These are phyloP conservation scores for Chytridiales sp. DNA, from an alignment of 371 early-diverging fungal genomes.

Conservation along the genomic window DNA sequence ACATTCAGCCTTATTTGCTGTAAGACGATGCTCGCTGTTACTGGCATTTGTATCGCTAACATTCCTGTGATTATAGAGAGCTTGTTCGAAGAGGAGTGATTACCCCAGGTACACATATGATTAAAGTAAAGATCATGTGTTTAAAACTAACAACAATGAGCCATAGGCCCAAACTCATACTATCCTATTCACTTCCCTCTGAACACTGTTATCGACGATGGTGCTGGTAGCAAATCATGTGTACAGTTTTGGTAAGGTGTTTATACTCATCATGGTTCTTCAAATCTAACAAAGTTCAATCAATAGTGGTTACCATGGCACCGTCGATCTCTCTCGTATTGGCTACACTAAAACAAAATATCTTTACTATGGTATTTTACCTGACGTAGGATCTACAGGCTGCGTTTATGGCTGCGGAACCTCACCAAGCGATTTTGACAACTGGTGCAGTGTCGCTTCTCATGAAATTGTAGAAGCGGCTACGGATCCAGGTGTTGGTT, in stretches of 20 bases:
- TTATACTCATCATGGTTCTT: too few species aligned
- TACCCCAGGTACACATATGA: too few species aligned
- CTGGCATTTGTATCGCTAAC: too few species aligned
- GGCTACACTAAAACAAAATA: conserved; percentile 8
- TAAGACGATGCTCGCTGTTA: too few species aligned
- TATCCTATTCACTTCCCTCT: not conserved
- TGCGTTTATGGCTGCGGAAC: conserved; percentile 26
- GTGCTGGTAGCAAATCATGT: not conserved
- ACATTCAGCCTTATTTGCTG: too few species aligned
- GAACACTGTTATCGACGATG: not conserved
- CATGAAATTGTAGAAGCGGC: conserved; percentile 20
- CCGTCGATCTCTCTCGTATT: not conserved
- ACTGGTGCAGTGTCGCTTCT: conserved; percentile 11
- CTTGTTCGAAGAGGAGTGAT: too few species aligned
- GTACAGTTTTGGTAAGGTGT: not conserved
- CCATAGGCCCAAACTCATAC: too few species aligned
- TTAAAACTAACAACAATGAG: too few species aligned
- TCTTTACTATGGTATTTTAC: conserved; percentile 37
- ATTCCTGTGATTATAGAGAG: too few species aligned
- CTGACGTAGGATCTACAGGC: conserved; percentile 19
- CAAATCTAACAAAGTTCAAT: too few species aligned
- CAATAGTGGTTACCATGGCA: not conserved
- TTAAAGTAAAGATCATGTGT: too few species aligned
- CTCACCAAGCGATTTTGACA: conserved; percentile 7
- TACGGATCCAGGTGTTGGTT: conserved; percentile 11